Evolutionary conservation across 106 monocot genomes (phyloP).

Genomic region (Amphibolis antarctica): DNA sequence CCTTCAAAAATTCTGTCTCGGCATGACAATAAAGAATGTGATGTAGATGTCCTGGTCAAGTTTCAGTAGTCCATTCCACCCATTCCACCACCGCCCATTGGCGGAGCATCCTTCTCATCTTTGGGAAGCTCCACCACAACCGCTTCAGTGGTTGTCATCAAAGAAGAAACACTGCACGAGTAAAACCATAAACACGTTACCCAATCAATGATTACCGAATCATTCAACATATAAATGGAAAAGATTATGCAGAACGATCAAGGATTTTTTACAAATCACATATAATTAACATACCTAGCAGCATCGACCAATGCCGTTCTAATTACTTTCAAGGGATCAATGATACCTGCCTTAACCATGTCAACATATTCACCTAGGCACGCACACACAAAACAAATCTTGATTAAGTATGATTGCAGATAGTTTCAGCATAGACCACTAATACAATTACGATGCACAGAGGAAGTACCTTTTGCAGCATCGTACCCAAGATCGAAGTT

Average conservation of each 20-base stretch:
- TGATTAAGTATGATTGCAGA: background rate
- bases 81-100: constrained; percentile 44
- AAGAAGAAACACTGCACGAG: constrained; percentile 67
- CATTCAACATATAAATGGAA: background rate
- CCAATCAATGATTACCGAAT: background rate
- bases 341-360: constrained; percentile 64
- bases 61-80: constrained; percentile 13
- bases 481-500: constrained; percentile 65
- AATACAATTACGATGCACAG: background rate
- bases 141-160: constrained; percentile 72
- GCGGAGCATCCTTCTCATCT: constrained; percentile 42
- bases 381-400: background rate
- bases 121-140: constrained; percentile 57
- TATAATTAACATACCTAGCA: constrained; percentile 33
- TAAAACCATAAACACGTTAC: background rate
- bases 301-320: constrained; percentile 77
- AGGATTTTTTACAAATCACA: background rate
- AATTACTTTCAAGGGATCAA: constrained; percentile 81
- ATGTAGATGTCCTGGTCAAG: background rate
- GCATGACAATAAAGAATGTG: background rate
- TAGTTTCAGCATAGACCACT: background rate
- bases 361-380: constrained; percentile 53
- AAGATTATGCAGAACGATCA: background rate
- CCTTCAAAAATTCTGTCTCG: background rate
- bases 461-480: constrained; percentile 51